Conservation (phyloP, 306 rosid species). For the Vicia faba region DNA sequence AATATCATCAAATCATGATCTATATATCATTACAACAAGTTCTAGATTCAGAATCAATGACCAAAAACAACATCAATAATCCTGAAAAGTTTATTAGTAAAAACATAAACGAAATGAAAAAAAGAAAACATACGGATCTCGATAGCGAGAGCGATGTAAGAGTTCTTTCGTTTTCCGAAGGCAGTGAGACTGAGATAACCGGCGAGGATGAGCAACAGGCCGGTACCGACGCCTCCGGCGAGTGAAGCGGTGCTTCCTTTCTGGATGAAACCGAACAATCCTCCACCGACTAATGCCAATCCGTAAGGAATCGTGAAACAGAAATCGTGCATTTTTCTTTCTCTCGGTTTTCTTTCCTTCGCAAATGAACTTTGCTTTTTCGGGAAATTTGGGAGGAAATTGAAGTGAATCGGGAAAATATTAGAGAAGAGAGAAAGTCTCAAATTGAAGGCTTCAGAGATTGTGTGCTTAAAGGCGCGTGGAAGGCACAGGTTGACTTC, state of each 20-base stretch:
- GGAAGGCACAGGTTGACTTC: constrained; percentile 34
- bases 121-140: constrained; percentile 55
- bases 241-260: constrained; percentile 81
- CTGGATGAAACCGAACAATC: constrained; percentile 59
- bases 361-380: constrained; percentile 32
- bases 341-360: background rate
- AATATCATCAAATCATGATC: constrained; percentile 11
- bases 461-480: constrained; percentile 42
- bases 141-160: constrained; percentile 56
- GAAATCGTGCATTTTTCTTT: constrained; percentile 76
- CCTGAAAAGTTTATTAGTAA: background rate
- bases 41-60: constrained; percentile 7
- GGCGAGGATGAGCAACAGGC: constrained; percentile 66
- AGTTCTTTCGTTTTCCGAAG: constrained; percentile 65
- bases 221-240: constrained; percentile 66
- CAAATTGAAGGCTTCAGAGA: background rate
- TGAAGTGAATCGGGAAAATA: constrained; percentile 15
- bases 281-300: constrained; percentile 65
- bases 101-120: background rate
- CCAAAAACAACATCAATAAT: background rate
- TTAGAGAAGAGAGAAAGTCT: background rate
- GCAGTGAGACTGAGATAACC: constrained; percentile 82
- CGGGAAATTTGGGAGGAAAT: constrained; percentile 33
- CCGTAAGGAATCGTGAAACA: constrained; percentile 93
- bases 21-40: background rate